Conservation (phyloP, 2,329 filamentous ascomycete species). For the Daldinia sp. region DNA sequence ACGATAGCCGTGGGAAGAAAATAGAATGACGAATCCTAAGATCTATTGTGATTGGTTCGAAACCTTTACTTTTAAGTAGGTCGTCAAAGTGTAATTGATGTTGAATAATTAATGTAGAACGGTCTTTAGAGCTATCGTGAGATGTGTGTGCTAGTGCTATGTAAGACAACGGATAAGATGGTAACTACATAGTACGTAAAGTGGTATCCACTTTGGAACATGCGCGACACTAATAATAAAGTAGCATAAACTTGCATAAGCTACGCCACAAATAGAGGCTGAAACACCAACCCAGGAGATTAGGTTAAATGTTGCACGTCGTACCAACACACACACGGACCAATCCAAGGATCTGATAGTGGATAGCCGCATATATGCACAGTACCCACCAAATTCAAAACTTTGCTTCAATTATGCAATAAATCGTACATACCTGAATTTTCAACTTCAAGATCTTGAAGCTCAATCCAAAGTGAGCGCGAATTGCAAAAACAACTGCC, state of each 20-base stretch:
- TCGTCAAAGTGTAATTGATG: too few species aligned
- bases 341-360: background rate
- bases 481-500: background rate
- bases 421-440: constrained; percentile 18
- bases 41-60: background rate
- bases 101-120: constrained; percentile 18
- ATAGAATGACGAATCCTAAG: background rate
- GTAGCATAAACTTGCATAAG: background rate
- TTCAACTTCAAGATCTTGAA: constrained; percentile 13
- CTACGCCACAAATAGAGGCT: constrained; percentile 40
- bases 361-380: background rate
- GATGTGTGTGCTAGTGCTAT: too few species aligned
- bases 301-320: background rate
- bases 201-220: constrained; percentile 12
- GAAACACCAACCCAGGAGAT: constrained; percentile 3
- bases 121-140: constrained; percentile 24
- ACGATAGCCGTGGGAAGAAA: background rate
- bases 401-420: constrained; percentile 12
- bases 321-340: background rate
- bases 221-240: constrained; percentile 16
- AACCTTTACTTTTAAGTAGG: background rate
- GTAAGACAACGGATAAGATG: constrained; percentile 26
- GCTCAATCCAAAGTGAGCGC: constrained; percentile 1
- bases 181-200: constrained; percentile 27
- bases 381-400: background rate